Base-by-base conservation (phyloP, 257 asterid species). In the Thymus mandschuricus region DNA sequence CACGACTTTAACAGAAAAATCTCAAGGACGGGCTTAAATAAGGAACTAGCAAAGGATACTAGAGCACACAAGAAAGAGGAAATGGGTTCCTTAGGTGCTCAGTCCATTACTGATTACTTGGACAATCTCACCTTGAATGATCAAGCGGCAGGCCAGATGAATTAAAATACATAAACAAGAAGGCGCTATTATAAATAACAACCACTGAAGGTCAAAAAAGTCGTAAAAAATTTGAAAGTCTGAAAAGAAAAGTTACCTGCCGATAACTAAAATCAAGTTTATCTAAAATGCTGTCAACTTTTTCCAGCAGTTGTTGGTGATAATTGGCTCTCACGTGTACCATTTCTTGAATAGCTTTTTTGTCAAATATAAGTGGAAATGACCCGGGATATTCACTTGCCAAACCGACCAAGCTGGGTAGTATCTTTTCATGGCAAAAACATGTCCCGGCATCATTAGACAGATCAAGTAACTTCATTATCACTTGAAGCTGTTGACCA, bases 401-500 rank as follows among this genome's bases (percentile, higher is more conserved):
- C 73, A 84, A 76, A 64, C 83, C 89, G 78, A 73, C 79, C 73
- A 84, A 80, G 68, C 86, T 73, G 45, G 97, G 96, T 70, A 92
- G 95, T 69, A 95, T 79, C 69, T 86, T 89, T 75, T 81, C 86
- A 27, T 69, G 83, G 74, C 83, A 45, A 64, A 82, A 80, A 71
- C 75, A 84, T 66, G 92, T 60, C 52, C 85, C 87, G 70, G 72
- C 80, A 81, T 63, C 74, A 70, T 78, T 78, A 63, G 89, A 89
- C 68, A 88, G 75, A 80, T 95, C 97, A 35, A 92, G 88, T 87
- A 95, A 80, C 81, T 89, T 88, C 85, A 80, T 78, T 69, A 95
- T 78, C 75, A 92, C 91, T 89, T 92, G 99, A 79, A 91, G 96
- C 84, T 95, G 99, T 82, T 89, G 98, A 73, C 99, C 99, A 78